Percentiles rank a stretch among this genome's conserved stretches.
Evolutionary conservation across 805 yeast genomes (phyloP).

Genomic region (fission yeast (Schizosaccharomyces pombe)): ASM294v3 CU329670.1:3525501-3526000

Average conservation of each 20-base stretch:
- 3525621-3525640: conserved; percentile 38
- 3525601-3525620: conserved; percentile 66
- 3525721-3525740: conserved; percentile 42
- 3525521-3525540: neutral
- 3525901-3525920: conserved; percentile 38
- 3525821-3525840: neutral
- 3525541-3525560: neutral
- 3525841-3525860: neutral
- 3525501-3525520: neutral
- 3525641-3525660: conserved; percentile 44
- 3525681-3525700: conserved; percentile 48
- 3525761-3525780: conserved; percentile 78
- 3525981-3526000: conserved; percentile 83
- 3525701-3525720: conserved; percentile 40
- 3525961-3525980: conserved; percentile 72
- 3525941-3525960: conserved; percentile 56
- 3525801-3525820: conserved; percentile 13
- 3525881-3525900: conserved; percentile 13
- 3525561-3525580: conserved; percentile 52
- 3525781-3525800: conserved; percentile 54
- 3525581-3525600: conserved; percentile 70
- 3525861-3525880: neutral
- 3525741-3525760: conserved; percentile 44
- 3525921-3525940: conserved; percentile 81
- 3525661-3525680: conserved; percentile 41